Conservation (phyloP, 805 yeast species). For the Pichia kluyveri region DNA sequence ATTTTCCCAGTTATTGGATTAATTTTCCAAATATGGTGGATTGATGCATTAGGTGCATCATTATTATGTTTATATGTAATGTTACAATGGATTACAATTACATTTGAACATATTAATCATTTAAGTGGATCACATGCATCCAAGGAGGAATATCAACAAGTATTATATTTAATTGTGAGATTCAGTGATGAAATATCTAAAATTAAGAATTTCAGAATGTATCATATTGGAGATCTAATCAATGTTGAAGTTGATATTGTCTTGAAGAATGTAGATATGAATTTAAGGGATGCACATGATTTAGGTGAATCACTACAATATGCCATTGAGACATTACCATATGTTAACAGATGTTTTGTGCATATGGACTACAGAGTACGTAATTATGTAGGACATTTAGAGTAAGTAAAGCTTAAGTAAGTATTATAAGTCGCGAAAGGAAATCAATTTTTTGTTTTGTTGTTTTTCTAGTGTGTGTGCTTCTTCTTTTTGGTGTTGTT, state of each 20-base stretch:
- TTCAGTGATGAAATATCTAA: slow-evolving; percentile 59
- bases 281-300: slow-evolving; percentile 65
- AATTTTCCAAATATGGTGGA: slow-evolving; percentile 50
- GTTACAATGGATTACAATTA: slow-evolving; percentile 52
- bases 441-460: too few relatives aligned
- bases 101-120: slow-evolving; percentile 65
- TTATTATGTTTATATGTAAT: slow-evolving; percentile 53
- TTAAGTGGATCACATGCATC: slow-evolving; percentile 68
- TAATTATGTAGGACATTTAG: slow-evolving; percentile 31
- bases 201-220: slow-evolving; percentile 59
- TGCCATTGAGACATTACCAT: slow-evolving; percentile 68
- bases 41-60: slow-evolving; percentile 69
- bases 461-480: too few relatives aligned
- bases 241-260: slow-evolving; percentile 73
- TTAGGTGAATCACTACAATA: slow-evolving; percentile 76
- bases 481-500: too few relatives aligned
- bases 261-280: slow-evolving; percentile 36
- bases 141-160: slow-evolving; percentile 52
- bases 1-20: slow-evolving; percentile 60
- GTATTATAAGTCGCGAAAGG: too few relatives aligned
- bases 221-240: slow-evolving; percentile 70
- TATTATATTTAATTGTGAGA: slow-evolving; percentile 57
- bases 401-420: not conserved
- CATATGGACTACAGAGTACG: slow-evolving; percentile 54
- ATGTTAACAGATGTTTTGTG: slow-evolving; percentile 74